Base-by-base conservation (phyloP, 768 basidiomycete genomes). In the Tephrocybe sp. region DNA sequence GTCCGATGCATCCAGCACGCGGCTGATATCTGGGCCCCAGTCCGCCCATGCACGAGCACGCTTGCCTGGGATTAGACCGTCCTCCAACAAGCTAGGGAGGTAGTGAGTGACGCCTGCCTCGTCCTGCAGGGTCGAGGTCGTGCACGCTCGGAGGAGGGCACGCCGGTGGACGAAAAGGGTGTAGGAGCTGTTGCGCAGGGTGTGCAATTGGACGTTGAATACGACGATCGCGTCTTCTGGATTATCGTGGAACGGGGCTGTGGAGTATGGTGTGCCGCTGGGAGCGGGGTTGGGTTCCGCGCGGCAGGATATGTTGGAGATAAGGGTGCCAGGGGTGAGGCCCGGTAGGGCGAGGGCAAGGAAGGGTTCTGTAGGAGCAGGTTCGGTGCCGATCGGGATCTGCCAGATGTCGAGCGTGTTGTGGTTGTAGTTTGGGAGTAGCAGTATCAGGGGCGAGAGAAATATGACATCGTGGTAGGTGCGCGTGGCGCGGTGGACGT, bases 371-470 rank as follows among this genome's bases (percentile, higher is more conserved):
- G 32, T 43, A 1, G 26, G 42, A 4, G 28, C 21, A 21, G 39
- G 30, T 26, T 15, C 14, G 6, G 18, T 17, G 23, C 26, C 39
- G 2, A n/a, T 14, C 0, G 58, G 48, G 21, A 62, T 23, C 6
- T 53, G 30, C 66, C 66, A 68, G 23, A 63, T 38, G 42, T 68
- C 67, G 14, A 68, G 54, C 24, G 53, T 48, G 14, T 56, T 50
- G 15, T 50, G 32, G 3, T 41, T 20, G 15, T 54, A 53, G 45
- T 66, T 68, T 4, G 65, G 62, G 8, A 68, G 58, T 40, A 67
- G 50, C 25, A 68, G 28, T 17, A 65, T 26, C 1, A 56, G 53
- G 2, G 62, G 58, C 15, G 65, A 51, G 1, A 69, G 49, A 37
- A 67, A 65, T 0, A 65, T 51, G 7, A 63, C 32, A 2, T 62